Evolutionary conservation across 805 yeast genomes (phyloP).

Genomic region (Myxozyma monticola): DNA sequence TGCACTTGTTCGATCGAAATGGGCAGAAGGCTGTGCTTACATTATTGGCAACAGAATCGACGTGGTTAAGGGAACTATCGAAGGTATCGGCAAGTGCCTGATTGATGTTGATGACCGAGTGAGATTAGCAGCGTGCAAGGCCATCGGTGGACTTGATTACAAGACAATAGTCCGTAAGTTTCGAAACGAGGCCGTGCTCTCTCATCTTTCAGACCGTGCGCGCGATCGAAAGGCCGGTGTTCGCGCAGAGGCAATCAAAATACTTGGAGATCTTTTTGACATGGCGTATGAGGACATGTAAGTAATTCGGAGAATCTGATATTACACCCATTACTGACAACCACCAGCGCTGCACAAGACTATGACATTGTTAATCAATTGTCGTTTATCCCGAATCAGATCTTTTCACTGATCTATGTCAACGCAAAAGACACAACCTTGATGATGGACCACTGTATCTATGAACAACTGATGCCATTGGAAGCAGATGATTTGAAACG

Average conservation of each 20-base stretch:
- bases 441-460: conserved; percentile 59
- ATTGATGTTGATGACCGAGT: conserved; percentile 76
- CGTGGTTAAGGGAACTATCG: conserved; percentile 49
- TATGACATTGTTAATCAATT: conserved; percentile 41
- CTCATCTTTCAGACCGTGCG: conserved; percentile 59
- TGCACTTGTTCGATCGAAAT: conserved; percentile 60
- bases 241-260: conserved; percentile 57
- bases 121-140: conserved; percentile 58
- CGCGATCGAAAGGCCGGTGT: conserved; percentile 71
- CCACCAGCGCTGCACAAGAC: conserved; percentile 34
- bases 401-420: conserved; percentile 68
- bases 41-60: conserved; percentile 51
- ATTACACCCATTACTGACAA: conserved; percentile 6
- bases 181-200: conserved; percentile 50
- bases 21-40: conserved; percentile 62
- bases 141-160: conserved; percentile 48
- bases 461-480: conserved; percentile 62
- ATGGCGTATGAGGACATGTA: conserved; percentile 43
- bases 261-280: conserved; percentile 58
- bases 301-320: neutral
- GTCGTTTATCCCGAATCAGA: conserved; percentile 60
- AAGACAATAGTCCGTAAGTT: conserved; percentile 50
- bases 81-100: conserved; percentile 65
- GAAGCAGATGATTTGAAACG: conserved; percentile 46
- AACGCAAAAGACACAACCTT: conserved; percentile 68